Base-by-base conservation (phyloP, 2,329 filamentous ascomycete species). In the Fusarium redolens region DNA sequence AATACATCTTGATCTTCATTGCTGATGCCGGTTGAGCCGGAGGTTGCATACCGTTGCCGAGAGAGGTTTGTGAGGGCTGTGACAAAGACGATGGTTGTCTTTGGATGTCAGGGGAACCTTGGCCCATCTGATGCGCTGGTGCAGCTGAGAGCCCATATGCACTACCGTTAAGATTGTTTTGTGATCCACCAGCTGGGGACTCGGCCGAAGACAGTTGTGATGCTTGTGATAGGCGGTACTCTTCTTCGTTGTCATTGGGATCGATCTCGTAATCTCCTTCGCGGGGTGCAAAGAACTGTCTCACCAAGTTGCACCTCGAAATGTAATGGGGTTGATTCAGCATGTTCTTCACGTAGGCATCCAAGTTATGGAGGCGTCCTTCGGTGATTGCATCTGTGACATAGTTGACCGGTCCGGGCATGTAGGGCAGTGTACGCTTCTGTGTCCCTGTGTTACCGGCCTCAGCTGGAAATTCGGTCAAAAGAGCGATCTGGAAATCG, bases 301-400 rank as follows among this genome's bases (percentile, higher is more conserved):
- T 93, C 25, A 98, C 96, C 13, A 98, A 85, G 64, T 91, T 91
- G 79, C 94, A 96, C 74, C 91, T 90, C 2, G 94, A 91, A 72
- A 99, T 98, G 79, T 98, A 94, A 1, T 89, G 85, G 6, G 94
- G 93, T 81, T 98, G 92, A 40, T 89, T 88, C 13, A 99, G 86
- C 28, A 99, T 87, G 77, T 96, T 96, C 83, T 97, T 97, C 76
- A 99, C 94, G 78, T 99, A 99, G 57, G 96, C 93, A 78, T 99
- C 95, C 43, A 99, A 85, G 79, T 97, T 98, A 80, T 96, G 93
- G 66, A 96, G 90, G 74, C 96, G 91, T 33, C 95, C 95, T 79
- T 98, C 95, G 22, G 95, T 97, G 77, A 99, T 98, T 40, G 93
- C 94, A 79, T 98, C 96, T n/a, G 96, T 99, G 62, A 98, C 96